Base-by-base conservation (phyloP, 2,329 filamentous ascomycete species). In the Colletotrichum sansevieriae region DNA sequence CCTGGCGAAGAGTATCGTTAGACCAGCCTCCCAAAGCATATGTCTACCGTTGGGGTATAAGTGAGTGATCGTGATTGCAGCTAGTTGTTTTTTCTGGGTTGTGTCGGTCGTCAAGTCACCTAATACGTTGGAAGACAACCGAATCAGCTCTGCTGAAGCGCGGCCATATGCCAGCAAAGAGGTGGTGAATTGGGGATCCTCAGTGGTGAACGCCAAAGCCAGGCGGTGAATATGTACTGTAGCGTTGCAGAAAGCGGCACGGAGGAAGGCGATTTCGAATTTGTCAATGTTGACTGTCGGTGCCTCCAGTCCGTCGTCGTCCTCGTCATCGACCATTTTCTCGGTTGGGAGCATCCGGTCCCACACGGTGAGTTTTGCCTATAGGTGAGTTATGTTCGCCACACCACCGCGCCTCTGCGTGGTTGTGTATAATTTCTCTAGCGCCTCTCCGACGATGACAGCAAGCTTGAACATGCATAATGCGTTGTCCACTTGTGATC, bases 21-120 rank as follows among this genome's bases (percentile, higher is more conserved):
- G 44, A 1, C 74, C 74, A 13, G 72, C 72, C 43, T 75, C 71
- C 74, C 72, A 75, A 9, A 75, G 65, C 73, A 75, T 75, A 37
- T 75, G 73, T 15, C 71, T 49, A n/a, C 74, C 72, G 20, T 71
- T 73, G 2, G 74, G 74, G 8, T 74, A 75, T 2, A 75, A 70
- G 3, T 75, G 64, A 1, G 47, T 59, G 6, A 68, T 37, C 25
- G 54, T 37, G 8, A 71, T 39, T 22, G 63, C 41, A n/a, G 65
- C 63, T 5, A 57, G 11, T 6, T 25, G 22, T 20, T 29, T 43
- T n/a, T 49, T 18, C 18, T 18, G 44, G 2, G 29, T 52, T 25
- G 39, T n/a, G 10, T 44, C 60, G 2, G 11, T 6, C 3, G 9
- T n/a, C 25, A 20, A 35, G 13, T 63, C 51, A 6, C 15, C 43